phyloP scores from a whole-genome alignment of 768 basidiomycete genomes.

The Tricholoma matsutake region DNA sequence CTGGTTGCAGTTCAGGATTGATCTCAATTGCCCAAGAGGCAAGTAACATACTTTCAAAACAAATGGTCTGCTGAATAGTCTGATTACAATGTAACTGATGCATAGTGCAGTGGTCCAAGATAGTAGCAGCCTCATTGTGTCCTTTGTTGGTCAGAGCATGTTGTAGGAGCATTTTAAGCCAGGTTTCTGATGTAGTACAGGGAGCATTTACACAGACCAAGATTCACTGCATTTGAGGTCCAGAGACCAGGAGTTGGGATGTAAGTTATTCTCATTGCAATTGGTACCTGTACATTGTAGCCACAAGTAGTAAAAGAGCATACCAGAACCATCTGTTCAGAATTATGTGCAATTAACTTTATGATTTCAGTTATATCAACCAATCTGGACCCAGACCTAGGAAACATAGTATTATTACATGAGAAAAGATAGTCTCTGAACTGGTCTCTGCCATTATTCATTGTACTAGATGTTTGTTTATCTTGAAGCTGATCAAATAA shows the following conservation, averaged over 20 bases:
- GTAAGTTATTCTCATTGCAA: not conserved
- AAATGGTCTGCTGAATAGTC: too few relatives aligned
- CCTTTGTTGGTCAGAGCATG: not conserved
- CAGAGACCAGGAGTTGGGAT: not conserved
- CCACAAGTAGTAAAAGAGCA: not conserved
- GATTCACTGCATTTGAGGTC: not conserved
- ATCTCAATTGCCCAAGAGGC: not conserved
- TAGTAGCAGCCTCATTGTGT: not conserved
- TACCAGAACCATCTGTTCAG: not conserved
- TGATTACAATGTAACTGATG: too few relatives aligned
- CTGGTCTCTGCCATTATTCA: not conserved
- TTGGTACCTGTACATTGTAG: not conserved
- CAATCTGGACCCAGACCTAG: not conserved
- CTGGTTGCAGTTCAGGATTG: not conserved
- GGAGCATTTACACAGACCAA: not conserved
- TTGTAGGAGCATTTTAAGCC: not conserved
- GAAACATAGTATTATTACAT: not conserved
- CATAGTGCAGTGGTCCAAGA: not conserved
- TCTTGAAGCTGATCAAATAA: not conserved
- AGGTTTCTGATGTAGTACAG: not conserved
- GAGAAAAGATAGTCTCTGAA: not conserved
- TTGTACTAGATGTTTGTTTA: not conserved
- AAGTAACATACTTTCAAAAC: not conserved
- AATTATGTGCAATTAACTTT: not conserved
- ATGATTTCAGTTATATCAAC: not conserved